phyloP scores from a whole-genome alignment of 805 yeast species.

The Suhomyces sp. region DNA sequence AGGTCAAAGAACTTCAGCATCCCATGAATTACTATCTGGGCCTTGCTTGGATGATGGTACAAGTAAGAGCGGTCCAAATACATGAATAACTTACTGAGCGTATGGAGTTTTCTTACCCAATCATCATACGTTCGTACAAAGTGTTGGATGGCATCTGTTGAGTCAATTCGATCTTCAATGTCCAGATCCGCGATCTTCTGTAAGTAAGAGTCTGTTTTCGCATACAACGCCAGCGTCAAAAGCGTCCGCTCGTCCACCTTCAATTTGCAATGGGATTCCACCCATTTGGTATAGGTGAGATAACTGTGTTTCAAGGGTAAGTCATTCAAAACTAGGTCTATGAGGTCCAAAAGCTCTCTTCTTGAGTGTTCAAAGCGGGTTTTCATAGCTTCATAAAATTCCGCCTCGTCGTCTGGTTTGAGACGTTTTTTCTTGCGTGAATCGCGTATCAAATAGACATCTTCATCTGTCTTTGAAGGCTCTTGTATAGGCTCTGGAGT shows the following conservation, averaged over 20 bases:
- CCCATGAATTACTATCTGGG: slow-evolving; percentile 27
- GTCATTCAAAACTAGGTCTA: slow-evolving; percentile 21
- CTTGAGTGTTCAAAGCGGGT: slow-evolving; percentile 9
- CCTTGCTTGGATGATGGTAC: slow-evolving; percentile 29
- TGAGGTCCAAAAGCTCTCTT: slow-evolving; percentile 9
- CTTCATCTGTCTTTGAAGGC: too few relatives aligned
- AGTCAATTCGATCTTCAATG: slow-evolving; percentile 1
- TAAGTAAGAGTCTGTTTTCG: slow-evolving; percentile 19
- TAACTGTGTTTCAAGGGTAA: slow-evolving; percentile 18
- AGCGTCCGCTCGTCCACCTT: slow-evolving; percentile 34
- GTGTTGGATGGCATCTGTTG: background rate
- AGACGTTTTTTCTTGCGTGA: slow-evolving; percentile 3
- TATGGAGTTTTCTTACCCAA: slow-evolving; percentile 26
- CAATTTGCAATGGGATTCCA: slow-evolving; percentile 32
- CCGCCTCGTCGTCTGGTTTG: slow-evolving; percentile 5
- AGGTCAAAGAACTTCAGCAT: too few relatives aligned
- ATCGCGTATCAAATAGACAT: too few relatives aligned
- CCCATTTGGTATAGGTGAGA: slow-evolving; percentile 24
- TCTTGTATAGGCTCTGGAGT: too few relatives aligned
- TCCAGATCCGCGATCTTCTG: slow-evolving; percentile 7
- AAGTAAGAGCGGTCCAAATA: slow-evolving; percentile 38
- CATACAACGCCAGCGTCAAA: slow-evolving; percentile 20
- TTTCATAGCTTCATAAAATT: slow-evolving; percentile 3
- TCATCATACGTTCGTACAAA: slow-evolving; percentile 17
- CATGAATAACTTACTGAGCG: slow-evolving; percentile 31